These are phyloP conservation scores for Mycosphaerella arachidis DNA, from an alignment of 2,329 filamentous ascomycete genomes.

Conservation along the genomic window DNA sequence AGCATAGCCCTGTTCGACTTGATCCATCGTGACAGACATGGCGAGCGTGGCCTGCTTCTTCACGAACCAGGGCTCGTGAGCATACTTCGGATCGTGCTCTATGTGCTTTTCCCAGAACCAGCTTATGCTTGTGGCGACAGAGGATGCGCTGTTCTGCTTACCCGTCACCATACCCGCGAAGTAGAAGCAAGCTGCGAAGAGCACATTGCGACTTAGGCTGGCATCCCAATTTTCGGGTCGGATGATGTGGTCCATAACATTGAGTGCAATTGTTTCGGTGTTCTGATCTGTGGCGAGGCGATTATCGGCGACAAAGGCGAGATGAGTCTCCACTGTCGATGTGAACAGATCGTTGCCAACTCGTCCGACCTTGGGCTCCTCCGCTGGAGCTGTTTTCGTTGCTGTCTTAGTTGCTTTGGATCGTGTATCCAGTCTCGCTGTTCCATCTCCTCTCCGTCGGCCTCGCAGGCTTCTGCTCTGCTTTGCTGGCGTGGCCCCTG, in stretches of 20 bases:
- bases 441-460: neutral
- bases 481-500: neutral
- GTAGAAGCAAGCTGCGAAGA: conserved; percentile 17
- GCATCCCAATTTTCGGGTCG: conserved; percentile 17
- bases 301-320: conserved; percentile 14
- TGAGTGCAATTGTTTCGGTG: conserved; percentile 16
- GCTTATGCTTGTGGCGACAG: neutral
- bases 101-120: neutral
- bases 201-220: conserved; percentile 12
- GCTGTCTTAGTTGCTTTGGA: neutral
- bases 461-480: neutral
- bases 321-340: conserved; percentile 4
- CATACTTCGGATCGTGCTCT: neutral
- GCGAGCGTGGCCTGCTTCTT: neutral
- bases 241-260: conserved; percentile 19
- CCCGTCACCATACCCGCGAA: conserved; percentile 15
- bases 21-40: conserved; percentile 8
- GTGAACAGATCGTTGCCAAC: conserved; percentile 10
- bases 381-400: neutral
- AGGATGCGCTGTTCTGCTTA: conserved; percentile 5
- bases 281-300: conserved; percentile 7
- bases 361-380: conserved; percentile 7
- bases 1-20: conserved; percentile 14
- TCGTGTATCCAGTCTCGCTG: neutral
- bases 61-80: neutral